Evolutionary conservation across 306 rosid species (phyloP).

Genomic region (Spatholobus suberectus): DNA sequence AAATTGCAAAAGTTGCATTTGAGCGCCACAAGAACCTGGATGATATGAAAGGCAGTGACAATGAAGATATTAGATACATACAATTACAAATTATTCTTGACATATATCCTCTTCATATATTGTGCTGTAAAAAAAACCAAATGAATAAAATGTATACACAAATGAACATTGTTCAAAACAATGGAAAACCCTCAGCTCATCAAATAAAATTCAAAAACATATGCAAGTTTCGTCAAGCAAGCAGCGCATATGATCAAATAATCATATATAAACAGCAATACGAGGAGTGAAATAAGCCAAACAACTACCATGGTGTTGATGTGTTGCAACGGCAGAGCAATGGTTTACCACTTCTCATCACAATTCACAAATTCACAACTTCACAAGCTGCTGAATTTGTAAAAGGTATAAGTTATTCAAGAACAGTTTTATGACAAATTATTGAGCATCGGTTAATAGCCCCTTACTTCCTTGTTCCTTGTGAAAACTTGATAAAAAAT

Average conservation of each 20-base stretch:
- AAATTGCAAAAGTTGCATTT: constrained; percentile 90
- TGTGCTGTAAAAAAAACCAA: constrained; percentile 8
- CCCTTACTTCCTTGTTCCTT: neutral
- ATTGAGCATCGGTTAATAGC: neutral
- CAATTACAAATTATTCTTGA: constrained; percentile 19
- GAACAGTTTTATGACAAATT: neutral
- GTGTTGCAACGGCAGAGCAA: neutral
- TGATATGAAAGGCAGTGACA: constrained; percentile 20
- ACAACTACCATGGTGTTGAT: neutral
- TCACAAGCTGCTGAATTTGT: neutral
- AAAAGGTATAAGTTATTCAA: neutral
- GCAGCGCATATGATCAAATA: neutral
- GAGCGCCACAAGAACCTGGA: constrained; percentile 95
- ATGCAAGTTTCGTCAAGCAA: constrained; percentile 18
- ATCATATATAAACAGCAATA: neutral
- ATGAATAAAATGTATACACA: neutral
- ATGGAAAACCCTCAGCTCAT: neutral
- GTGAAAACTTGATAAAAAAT: neutral
- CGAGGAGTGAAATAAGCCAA: neutral
- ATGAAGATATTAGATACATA: constrained; percentile 21
- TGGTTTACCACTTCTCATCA: neutral
- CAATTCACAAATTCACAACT: neutral
- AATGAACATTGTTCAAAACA: neutral
- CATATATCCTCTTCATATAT: constrained; percentile 21
- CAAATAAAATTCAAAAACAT: neutral